Evolutionary conservation across 2,329 filamentous ascomycete species (phyloP).

Genomic region (Calonectria pteridis): DNA sequence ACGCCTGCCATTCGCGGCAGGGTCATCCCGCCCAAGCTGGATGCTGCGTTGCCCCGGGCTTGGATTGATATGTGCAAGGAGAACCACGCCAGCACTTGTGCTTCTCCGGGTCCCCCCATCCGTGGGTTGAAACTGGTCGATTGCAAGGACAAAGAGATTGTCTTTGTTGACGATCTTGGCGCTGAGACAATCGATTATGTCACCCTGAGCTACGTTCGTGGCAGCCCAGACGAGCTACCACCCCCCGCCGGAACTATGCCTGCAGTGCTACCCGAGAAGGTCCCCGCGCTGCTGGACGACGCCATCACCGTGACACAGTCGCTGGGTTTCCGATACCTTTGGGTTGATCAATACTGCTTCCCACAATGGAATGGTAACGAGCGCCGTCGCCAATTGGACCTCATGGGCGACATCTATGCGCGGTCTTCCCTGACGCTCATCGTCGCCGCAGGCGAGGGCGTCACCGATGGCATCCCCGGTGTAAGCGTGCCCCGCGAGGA

Average conservation of each 20-base stretch:
- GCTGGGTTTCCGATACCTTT: conserved; percentile 53
- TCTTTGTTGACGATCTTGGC: conserved; percentile 46
- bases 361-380: conserved; percentile 44
- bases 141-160: conserved; percentile 44
- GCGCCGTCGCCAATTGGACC: conserved; percentile 45
- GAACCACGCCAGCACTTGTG: conserved; percentile 46
- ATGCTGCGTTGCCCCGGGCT: conserved; percentile 45
- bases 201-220: conserved; percentile 53
- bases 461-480: conserved; percentile 50
- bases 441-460: conserved; percentile 48
- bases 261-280: conserved; percentile 37
- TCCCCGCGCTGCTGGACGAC: conserved; percentile 50
- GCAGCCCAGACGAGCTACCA: conserved; percentile 36
- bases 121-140: conserved; percentile 51
- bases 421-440: conserved; percentile 51
- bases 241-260: conserved; percentile 25
- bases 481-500: conserved; percentile 49
- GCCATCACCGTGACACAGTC: conserved; percentile 48
- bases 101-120: conserved; percentile 32
- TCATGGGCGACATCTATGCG: conserved; percentile 51
- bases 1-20: conserved; percentile 47
- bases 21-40: conserved; percentile 46
- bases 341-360: conserved; percentile 54
- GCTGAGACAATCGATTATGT: conserved; percentile 44
- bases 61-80: conserved; percentile 53